Evolutionary conservation across 2,329 filamentous ascomycete species (phyloP), one percentile per base, ranked within the genome.

Genomic region (Diplodia corticola): DNA sequence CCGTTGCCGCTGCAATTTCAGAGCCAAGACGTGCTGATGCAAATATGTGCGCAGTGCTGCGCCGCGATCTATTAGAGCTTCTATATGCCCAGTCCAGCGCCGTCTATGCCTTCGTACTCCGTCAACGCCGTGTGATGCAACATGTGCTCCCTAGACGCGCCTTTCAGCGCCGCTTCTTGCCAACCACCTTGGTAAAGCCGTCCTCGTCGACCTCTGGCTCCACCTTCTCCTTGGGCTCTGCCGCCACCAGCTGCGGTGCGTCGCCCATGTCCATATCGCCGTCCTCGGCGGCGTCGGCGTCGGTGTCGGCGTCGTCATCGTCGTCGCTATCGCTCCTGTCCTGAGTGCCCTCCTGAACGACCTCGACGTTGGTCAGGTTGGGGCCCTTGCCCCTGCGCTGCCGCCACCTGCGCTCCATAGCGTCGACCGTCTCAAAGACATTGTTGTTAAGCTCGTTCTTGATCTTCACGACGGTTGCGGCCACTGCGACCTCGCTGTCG

Each of bases 401-500:
- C 76, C 84, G 77, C 84, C 88, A 92, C 70, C 84, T 83, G 73
- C 81, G 79, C 71, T 87, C 86, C 80, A 95, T 79, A 68, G 80
- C 81, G 69, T 88, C 84, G 63, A 93, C 86, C 68, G 84, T 84
- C n/a, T 81, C 82, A 69, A 90, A 89, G 17, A 91, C 90, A 68
- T 85, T 84, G 20, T 57, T 28, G 67, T 83, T 81, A 72, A 88
- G 88, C 74, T 91, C 85, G 67, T 82, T 82, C 72, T 88, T 84
- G 69, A 94, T 80, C 63, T 84, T 83, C 76, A 96, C 80, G 67
- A 98, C 91, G 71, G 88, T 84, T 67, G 83, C 82, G 10, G 93
- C 93, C 6, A 96, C 86, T 65, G 89, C 86, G 63, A 85, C 88
- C 37, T 89, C 91, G 55, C 89, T 94, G 72, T 93, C 93, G 77